Evolutionary conservation across 495 filamentous ascomycete genomes (phyloP).

Genomic region (Beverwykella pulmonaria): DNA sequence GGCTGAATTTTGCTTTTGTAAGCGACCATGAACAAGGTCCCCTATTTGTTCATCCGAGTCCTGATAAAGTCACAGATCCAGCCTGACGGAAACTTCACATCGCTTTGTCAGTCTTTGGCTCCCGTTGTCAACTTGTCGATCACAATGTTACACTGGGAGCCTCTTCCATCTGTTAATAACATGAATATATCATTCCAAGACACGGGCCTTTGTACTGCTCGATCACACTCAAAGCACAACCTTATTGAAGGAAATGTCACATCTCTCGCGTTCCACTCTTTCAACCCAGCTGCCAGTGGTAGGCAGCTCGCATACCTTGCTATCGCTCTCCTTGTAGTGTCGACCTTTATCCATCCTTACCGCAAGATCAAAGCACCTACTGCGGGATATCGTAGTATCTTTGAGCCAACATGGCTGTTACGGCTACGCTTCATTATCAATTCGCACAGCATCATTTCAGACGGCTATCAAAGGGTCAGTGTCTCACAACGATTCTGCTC

Average conservation of each 20-base stretch:
- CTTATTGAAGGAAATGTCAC: background rate
- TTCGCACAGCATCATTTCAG: background rate
- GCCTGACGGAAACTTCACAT: background rate
- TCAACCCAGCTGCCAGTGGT: background rate
- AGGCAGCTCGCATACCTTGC: background rate
- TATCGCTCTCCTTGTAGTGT: background rate
- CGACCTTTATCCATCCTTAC: background rate
- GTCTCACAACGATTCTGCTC: background rate
- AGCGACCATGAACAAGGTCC: background rate
- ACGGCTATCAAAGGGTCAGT: conserved; percentile 11
- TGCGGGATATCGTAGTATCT: background rate
- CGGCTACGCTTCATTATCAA: conserved; percentile 11
- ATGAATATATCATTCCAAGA: background rate
- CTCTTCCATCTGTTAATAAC: background rate
- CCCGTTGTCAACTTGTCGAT: background rate
- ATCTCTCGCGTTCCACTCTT: background rate
- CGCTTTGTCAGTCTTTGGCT: background rate
- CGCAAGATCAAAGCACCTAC: background rate
- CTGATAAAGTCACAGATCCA: background rate
- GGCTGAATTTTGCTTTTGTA: background rate
- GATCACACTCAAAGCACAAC: conserved; percentile 1
- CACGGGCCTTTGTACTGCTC: background rate
- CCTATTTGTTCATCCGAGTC: background rate
- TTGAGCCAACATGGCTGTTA: conserved; percentile 12
- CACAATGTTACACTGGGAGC: background rate